Percentiles rank a stretch among this genome's conserved stretches.
Evolutionary conservation across 768 basidiomycete species (phyloP).

Genomic region (Podaxis sp.): DNA sequence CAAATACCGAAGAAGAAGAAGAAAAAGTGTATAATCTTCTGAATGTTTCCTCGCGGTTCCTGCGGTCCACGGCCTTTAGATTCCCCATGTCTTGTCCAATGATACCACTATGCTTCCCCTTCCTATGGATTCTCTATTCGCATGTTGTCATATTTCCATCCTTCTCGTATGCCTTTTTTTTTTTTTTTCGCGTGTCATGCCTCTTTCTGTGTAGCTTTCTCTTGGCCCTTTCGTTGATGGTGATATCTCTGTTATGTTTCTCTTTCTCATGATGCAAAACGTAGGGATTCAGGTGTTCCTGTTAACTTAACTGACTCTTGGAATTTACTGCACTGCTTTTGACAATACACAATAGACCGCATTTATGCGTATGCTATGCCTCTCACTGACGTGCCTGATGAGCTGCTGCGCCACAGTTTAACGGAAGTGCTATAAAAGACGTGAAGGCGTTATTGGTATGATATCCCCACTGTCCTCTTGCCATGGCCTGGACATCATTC

Average conservation of each 20-base stretch:
- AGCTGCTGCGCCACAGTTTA: not conserved
- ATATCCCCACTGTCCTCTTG: constrained; percentile 10
- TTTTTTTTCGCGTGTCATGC: constrained; percentile 21
- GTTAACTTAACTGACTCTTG: constrained; percentile 14
- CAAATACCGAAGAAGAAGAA: constrained; percentile 44
- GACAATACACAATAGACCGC: constrained; percentile 8
- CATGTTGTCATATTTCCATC: constrained; percentile 18
- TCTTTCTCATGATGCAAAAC: constrained; percentile 18
- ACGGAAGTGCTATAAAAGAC: constrained; percentile 3
- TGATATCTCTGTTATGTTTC: constrained; percentile 13
- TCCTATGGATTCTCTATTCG: constrained; percentile 31
- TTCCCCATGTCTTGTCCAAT: constrained; percentile 62
- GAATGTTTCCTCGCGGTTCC: constrained; percentile 63
- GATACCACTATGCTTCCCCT: constrained; percentile 66
- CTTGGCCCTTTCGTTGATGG: constrained; percentile 6
- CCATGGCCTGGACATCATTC: constrained; percentile 36
- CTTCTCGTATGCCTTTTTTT: constrained; percentile 24
- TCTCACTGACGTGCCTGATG: constrained; percentile 7
- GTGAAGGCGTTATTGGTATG: not conserved
- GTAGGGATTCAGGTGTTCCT: constrained; percentile 13
- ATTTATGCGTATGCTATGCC: not conserved
- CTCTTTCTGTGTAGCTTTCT: constrained; percentile 3
- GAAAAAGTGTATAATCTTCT: constrained; percentile 72
- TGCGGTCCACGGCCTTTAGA: constrained; percentile 68
- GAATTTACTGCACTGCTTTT: constrained; percentile 12